Evolutionary conservation across 2,329 filamentous ascomycete genomes (phyloP).

Genomic region (Metarhizium robertsii): DNA sequence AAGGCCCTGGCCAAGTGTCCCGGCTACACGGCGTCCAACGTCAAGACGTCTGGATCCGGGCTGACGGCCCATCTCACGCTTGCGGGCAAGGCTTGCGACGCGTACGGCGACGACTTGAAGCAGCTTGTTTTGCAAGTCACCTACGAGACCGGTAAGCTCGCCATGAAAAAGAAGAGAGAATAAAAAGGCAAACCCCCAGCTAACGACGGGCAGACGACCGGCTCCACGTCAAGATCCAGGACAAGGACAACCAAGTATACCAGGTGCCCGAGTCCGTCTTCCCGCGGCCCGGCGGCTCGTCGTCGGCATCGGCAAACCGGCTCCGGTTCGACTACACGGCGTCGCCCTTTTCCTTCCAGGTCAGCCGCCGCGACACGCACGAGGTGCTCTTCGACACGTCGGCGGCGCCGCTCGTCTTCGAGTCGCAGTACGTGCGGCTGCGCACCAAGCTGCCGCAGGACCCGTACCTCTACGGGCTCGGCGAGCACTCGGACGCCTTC

Average conservation of each 20-base stretch:
- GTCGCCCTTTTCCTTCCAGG: conserved; percentile 57
- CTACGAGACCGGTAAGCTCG: conserved; percentile 19
- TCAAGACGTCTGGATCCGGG: conserved; percentile 40
- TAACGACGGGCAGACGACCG: conserved; percentile 40
- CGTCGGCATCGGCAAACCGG: conserved; percentile 22
- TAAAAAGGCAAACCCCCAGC: too few species aligned
- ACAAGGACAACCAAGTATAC: conserved; percentile 60
- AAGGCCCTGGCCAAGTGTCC: conserved; percentile 42
- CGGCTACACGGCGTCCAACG: conserved; percentile 57
- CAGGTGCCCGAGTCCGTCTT: conserved; percentile 65
- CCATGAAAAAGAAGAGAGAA: too few species aligned
- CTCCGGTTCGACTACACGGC: conserved; percentile 36
- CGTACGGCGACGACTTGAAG: conserved; percentile 67
- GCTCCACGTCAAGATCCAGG: conserved; percentile 68
- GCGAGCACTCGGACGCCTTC: conserved; percentile 67
- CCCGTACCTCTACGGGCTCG: conserved; percentile 68
- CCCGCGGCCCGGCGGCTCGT: conserved; percentile 34
- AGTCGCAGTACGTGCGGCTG: conserved; percentile 68
- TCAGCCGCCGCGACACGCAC: conserved; percentile 31
- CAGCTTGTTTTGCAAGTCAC: conserved; percentile 54
- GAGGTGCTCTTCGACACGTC: conserved; percentile 62
- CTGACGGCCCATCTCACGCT: conserved; percentile 63
- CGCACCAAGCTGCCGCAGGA: conserved; percentile 59
- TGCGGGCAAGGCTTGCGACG: conserved; percentile 63
- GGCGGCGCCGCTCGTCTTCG: conserved; percentile 58